Evolutionary conservation across 306 rosid species (phyloP).

Genomic region (Trifolium subterraneum): DNA sequence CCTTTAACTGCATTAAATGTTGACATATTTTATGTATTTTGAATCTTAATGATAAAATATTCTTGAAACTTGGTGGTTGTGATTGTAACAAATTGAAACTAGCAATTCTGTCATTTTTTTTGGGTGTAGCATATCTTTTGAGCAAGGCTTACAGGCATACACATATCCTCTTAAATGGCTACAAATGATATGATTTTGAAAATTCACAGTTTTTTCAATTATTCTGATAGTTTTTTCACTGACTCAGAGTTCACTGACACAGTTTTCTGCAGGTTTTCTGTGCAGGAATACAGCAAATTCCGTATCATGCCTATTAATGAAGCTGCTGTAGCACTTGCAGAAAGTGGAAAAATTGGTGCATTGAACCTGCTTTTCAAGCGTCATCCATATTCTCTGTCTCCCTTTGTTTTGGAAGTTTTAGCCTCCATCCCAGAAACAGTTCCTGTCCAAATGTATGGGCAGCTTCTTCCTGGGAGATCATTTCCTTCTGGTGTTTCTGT

Average conservation of each 20-base stretch:
- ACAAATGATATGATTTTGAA: slow-evolving; percentile 29
- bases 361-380: slow-evolving; percentile 88
- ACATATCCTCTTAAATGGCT: slow-evolving; percentile 21
- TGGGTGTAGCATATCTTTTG: slow-evolving; percentile 9
- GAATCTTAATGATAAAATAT: slow-evolving; percentile 15
- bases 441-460: slow-evolving; percentile 84
- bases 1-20: slow-evolving; percentile 4
- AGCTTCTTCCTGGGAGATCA: slow-evolving; percentile 93
- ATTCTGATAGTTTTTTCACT: slow-evolving; percentile 65
- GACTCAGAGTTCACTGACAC: slow-evolving; percentile 68
- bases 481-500: slow-evolving; percentile 77
- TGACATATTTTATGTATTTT: slow-evolving; percentile 33
- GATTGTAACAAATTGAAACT: slow-evolving; percentile 25
- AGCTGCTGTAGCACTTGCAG: slow-evolving; percentile 79
- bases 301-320: slow-evolving; percentile 79
- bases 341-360: slow-evolving; percentile 95
- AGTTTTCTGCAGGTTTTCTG: slow-evolving; percentile 90
- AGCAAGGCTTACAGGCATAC: slow-evolving; percentile 10
- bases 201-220: slow-evolving; percentile 34
- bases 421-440: slow-evolving; percentile 93
- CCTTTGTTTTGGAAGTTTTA: slow-evolving; percentile 74
- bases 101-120: slow-evolving; percentile 1
- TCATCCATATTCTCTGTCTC: slow-evolving; percentile 84
- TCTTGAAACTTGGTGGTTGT: slow-evolving; percentile 26
- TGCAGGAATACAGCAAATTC: slow-evolving; percentile 88